Percentiles rank a stretch among this genome's conserved stretches.
Evolutionary conservation across 257 asterid species (phyloP).

Genomic region (Solanum piurae): DNA sequence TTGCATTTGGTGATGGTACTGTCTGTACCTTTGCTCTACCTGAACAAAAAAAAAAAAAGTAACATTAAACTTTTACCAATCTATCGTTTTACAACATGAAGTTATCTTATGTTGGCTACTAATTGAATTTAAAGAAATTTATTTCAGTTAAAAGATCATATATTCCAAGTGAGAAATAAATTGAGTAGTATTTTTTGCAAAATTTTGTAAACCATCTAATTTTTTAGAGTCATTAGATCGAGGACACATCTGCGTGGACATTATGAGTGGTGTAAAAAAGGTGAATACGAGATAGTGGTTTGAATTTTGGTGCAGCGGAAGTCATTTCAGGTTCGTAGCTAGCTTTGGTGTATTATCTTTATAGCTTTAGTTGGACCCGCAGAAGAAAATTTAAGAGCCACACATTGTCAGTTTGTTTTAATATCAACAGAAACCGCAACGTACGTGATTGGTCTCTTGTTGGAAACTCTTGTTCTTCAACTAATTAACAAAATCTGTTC

Average conservation of each 20-base stretch:
- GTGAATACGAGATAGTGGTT: not conserved
- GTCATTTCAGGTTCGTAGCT: not conserved
- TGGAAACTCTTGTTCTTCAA: not conserved
- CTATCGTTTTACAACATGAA: not conserved
- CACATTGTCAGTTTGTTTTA: slow-evolving; percentile 4
- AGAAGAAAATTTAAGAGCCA: slow-evolving; percentile 17
- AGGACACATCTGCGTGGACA: not conserved
- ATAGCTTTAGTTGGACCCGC: slow-evolving; percentile 16
- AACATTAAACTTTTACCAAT: not conserved
- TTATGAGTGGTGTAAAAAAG: not conserved
- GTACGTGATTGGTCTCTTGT: slow-evolving; percentile 2
- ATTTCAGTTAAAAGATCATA: not conserved
- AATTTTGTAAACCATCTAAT: not conserved
- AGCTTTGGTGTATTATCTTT: slow-evolving; percentile 11
- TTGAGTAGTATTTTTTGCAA: not conserved
- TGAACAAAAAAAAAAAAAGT: not conserved
- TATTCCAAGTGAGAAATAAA: not conserved
- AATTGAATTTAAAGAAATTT: not conserved
- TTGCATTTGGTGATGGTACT: slow-evolving; percentile 60
- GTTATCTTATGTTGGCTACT: not conserved
- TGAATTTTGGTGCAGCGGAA: not conserved
- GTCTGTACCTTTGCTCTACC: slow-evolving; percentile 68
- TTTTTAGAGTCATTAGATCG: not conserved
- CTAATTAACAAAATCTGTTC: not conserved
- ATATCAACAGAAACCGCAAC: not conserved